These are phyloP conservation scores for Fusarium miscanthi DNA, from an alignment of 2,329 filamentous ascomycete genomes.

Conservation along the genomic window DNA sequence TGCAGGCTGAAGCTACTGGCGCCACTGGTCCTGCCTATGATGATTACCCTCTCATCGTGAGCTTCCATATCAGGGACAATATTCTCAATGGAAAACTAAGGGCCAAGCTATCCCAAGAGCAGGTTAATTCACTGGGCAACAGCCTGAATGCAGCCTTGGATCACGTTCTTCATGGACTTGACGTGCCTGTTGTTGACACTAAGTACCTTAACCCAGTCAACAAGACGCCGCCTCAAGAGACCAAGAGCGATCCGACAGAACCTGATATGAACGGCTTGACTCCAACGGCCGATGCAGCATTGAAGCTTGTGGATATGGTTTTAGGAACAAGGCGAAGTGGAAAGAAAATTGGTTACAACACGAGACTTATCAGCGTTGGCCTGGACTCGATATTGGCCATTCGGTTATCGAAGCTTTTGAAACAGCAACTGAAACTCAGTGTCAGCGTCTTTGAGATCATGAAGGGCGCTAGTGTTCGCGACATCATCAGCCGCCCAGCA, in stretches of 20 bases:
- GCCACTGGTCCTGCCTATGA: slow-evolving; percentile 7
- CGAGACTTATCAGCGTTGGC: slow-evolving; percentile 11
- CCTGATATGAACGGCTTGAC: not conserved
- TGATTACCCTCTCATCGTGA: slow-evolving; percentile 24
- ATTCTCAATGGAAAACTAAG: slow-evolving; percentile 10
- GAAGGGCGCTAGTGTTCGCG: slow-evolving; percentile 1
- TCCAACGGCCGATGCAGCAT: not conserved
- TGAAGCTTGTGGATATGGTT: slow-evolving; percentile 2
- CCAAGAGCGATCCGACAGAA: fast-evolving
- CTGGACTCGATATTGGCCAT: slow-evolving; percentile 29
- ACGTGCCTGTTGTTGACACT: not conserved
- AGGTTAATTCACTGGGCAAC: not conserved
- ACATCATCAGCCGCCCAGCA: not conserved
- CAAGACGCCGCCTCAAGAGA: fast-evolving
- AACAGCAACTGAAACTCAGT: not conserved
- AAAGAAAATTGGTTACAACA: slow-evolving; percentile 6
- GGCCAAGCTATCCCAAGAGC: not conserved
- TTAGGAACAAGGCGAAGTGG: not conserved
- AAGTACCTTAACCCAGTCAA: not conserved
- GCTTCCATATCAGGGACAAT: slow-evolving; percentile 16
- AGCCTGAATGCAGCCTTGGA: not conserved
- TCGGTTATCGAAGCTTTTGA: slow-evolving; percentile 24
- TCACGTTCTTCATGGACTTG: not conserved
- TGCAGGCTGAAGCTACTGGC: not conserved
- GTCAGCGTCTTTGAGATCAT: slow-evolving; percentile 24